Conservation (phyloP, 768 basidiomycete species). For the Amanita pseudoporphyria region DNA sequence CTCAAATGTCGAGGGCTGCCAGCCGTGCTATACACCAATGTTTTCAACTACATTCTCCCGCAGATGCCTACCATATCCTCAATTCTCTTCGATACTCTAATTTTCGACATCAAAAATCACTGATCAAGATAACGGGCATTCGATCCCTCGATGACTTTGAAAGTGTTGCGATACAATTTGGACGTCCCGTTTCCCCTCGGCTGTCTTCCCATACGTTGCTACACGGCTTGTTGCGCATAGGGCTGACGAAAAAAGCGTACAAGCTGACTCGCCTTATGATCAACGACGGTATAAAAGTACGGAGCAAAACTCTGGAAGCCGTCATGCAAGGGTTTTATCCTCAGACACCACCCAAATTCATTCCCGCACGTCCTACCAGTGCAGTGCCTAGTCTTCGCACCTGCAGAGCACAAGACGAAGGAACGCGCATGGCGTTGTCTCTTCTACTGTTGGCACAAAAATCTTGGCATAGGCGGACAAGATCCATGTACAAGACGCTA, state of each 20-base stretch:
- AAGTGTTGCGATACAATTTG: constrained; percentile 11
- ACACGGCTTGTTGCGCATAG: constrained; percentile 50
- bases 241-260: constrained; percentile 38
- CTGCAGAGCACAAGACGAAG: constrained; percentile 24
- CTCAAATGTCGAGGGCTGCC: constrained; percentile 23
- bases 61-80: constrained; percentile 47
- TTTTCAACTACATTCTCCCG: constrained; percentile 29
- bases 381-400: not conserved
- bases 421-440: constrained; percentile 40
- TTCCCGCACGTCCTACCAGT: constrained; percentile 2
- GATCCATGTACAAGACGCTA: constrained; percentile 51
- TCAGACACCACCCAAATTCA: constrained; percentile 50
- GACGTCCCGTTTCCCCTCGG: constrained; percentile 42
- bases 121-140: constrained; percentile 2
- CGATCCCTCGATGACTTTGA: constrained; percentile 8
- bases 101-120: constrained; percentile 12
- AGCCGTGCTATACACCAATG: constrained; percentile 43
- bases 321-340: constrained; percentile 23
- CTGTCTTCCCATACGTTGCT: constrained; percentile 55
- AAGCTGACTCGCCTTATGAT: constrained; percentile 44
- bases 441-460: constrained; percentile 45
- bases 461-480: constrained; percentile 43
- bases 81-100: constrained; percentile 44
- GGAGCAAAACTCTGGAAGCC: constrained; percentile 37
- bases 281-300: constrained; percentile 39